A percentile compares a stretch with the other conserved stretches of the same genome.
phyloP scores from a whole-genome alignment of 495 filamentous ascomycete genomes.

The Chaetomidium leptoderma region DNA sequence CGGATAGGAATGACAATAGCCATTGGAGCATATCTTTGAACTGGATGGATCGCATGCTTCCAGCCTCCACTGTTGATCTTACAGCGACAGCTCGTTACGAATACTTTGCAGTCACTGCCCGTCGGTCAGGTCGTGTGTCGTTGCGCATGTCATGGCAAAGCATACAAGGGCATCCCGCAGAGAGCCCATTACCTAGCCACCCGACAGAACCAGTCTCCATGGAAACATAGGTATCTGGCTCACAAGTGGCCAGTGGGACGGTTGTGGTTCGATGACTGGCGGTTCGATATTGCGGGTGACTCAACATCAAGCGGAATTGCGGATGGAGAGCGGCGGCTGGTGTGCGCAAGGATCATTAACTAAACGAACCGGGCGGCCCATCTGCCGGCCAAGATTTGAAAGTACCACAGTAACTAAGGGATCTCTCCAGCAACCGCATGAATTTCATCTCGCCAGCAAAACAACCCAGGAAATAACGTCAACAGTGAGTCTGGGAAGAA shows the following conservation, averaged over 20 bases:
- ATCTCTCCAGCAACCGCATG: slow-evolving; percentile 20
- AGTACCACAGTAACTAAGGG: slow-evolving; percentile 14
- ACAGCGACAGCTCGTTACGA: no score
- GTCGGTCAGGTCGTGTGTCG: no score
- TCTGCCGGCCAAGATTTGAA: background rate
- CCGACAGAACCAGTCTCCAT: background rate
- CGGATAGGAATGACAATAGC: background rate
- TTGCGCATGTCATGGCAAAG: no score
- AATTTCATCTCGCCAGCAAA: slow-evolving; percentile 20
- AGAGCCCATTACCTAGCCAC: background rate
- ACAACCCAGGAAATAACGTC: slow-evolving; percentile 6
- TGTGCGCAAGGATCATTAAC: background rate
- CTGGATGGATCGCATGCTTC: no score
- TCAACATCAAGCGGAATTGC: background rate
- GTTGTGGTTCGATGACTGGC: slow-evolving; percentile 9
- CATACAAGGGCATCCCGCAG: no score
- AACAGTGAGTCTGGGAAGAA: background rate
- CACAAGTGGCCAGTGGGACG: background rate
- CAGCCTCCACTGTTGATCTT: no score
- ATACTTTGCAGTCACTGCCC: no score
- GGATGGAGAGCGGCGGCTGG: background rate
- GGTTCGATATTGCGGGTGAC: background rate
- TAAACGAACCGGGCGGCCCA: background rate
- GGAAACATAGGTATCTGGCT: background rate
- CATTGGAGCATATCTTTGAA: background rate